phyloP scores from a whole-genome alignment of 495 filamentous ascomycete genomes.

The Staphylotrichum tortipilum region DNA sequence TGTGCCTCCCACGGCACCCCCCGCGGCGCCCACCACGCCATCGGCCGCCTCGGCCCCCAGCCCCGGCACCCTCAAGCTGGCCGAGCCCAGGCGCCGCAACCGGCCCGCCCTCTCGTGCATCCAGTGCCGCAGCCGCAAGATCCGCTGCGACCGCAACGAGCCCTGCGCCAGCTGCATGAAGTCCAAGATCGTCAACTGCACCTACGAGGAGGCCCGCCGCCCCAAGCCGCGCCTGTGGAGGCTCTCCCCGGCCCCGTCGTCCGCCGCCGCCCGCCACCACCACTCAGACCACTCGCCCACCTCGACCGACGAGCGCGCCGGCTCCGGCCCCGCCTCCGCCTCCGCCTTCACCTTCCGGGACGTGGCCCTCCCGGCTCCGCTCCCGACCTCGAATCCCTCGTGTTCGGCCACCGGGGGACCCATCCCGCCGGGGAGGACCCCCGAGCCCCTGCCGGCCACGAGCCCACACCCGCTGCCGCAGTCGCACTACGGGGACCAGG shows the following conservation, averaged over 20 bases:
- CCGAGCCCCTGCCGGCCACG: constrained; percentile 6
- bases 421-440: constrained; percentile 6
- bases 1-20: constrained; percentile 2
- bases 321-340: constrained; percentile 1
- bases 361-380: constrained; percentile 1
- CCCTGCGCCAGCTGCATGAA: constrained; percentile 45
- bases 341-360: constrained; percentile 9
- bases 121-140: constrained; percentile 47
- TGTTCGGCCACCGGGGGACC: constrained; percentile 2
- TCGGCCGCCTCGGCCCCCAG: constrained; percentile 3
- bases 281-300: constrained; percentile 11
- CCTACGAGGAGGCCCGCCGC: constrained; percentile 32
- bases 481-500: neutral
- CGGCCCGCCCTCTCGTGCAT: constrained; percentile 42
- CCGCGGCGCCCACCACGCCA: constrained; percentile 2
- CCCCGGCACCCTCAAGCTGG: neutral
- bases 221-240: constrained; percentile 27
- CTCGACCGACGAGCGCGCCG: constrained; percentile 9
- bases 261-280: constrained; percentile 9
- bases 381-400: neutral
- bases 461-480: constrained; percentile 6
- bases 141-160: constrained; percentile 45
- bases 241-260: constrained; percentile 19
- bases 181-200: constrained; percentile 37
- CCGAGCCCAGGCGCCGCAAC: constrained; percentile 29